Evolutionary conservation across 1,284 basidiomycete species (phyloP).

Genomic region (Malassezia yamatoensis): DNA sequence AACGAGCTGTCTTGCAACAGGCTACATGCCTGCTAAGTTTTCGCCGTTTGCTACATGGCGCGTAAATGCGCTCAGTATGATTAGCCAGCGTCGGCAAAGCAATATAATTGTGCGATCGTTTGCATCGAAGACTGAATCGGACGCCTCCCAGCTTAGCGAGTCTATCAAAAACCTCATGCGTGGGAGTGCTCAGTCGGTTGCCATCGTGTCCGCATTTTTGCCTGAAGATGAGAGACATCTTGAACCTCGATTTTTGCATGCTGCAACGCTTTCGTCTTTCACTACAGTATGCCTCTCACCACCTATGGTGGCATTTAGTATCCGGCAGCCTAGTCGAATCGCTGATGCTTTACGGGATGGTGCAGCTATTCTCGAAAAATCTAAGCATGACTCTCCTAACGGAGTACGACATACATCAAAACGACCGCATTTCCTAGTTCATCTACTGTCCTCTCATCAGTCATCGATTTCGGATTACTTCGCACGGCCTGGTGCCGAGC

Average conservation of each 20-base stretch:
- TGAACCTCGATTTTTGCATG: constrained; percentile 9
- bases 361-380: neutral
- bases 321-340: constrained; percentile 19
- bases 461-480: constrained; percentile 12
- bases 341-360: constrained; percentile 16
- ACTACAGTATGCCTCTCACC: constrained; percentile 19
- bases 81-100: neutral
- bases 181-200: constrained; percentile 18
- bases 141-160: constrained; percentile 5
- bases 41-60: neutral
- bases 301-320: constrained; percentile 19
- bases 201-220: constrained; percentile 18
- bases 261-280: constrained; percentile 20
- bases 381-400: neutral
- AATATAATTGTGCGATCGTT: neutral
- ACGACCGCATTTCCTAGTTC: constrained; percentile 19
- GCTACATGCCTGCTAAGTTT: neutral
- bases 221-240: neutral
- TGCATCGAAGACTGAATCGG: neutral
- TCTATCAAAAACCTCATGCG: constrained; percentile 17
- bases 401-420: neutral
- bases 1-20: neutral
- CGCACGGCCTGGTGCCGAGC: constrained; percentile 15
- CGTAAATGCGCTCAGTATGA: neutral
- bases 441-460: constrained; percentile 16